Conservation (phyloP, 2,329 filamentous ascomycete genomes). For the Monosporascus sp. region DNA sequence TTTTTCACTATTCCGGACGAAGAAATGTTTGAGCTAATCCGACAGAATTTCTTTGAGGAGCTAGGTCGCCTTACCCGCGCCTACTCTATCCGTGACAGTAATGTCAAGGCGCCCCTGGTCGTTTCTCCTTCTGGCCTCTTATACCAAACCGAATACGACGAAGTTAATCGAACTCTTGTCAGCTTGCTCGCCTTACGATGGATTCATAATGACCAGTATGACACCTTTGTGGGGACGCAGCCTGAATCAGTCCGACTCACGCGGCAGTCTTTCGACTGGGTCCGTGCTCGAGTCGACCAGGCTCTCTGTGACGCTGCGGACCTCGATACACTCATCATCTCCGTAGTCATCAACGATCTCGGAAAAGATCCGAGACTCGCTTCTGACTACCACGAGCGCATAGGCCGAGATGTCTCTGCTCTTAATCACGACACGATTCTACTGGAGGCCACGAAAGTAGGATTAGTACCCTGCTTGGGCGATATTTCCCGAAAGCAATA, state of each 20-base stretch:
- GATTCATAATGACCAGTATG: conserved; percentile 29
- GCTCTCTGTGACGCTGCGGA: conserved; percentile 13
- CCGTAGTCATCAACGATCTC: conserved; percentile 31
- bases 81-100: conserved; percentile 15
- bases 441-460: conserved; percentile 20
- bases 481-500: conserved; percentile 15
- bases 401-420: conserved; percentile 13
- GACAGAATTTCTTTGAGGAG: conserved; percentile 21
- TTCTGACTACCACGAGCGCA: conserved; percentile 7
- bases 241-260: conserved; percentile 15
- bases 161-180: conserved; percentile 34
- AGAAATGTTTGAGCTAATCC: conserved; percentile 19
- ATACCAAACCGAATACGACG: conserved; percentile 25
- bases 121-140: conserved; percentile 23
- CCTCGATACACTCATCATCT: conserved; percentile 25
- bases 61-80: conserved; percentile 24
- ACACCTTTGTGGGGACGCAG: conserved; percentile 24
- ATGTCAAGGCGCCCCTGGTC: conserved; percentile 3
- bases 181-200: conserved; percentile 30
- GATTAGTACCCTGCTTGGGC: conserved; percentile 23
- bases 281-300: conserved; percentile 18
- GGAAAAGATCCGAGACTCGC: conserved; percentile 30
- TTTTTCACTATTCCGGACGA: conserved; percentile 13
- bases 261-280: conserved; percentile 22
- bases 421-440: conserved; percentile 28